Evolutionary conservation across 2,329 filamentous ascomycete species (phyloP), one percentile per base, ranked within the genome.

Genomic region (Colletotrichum sojae): DNA sequence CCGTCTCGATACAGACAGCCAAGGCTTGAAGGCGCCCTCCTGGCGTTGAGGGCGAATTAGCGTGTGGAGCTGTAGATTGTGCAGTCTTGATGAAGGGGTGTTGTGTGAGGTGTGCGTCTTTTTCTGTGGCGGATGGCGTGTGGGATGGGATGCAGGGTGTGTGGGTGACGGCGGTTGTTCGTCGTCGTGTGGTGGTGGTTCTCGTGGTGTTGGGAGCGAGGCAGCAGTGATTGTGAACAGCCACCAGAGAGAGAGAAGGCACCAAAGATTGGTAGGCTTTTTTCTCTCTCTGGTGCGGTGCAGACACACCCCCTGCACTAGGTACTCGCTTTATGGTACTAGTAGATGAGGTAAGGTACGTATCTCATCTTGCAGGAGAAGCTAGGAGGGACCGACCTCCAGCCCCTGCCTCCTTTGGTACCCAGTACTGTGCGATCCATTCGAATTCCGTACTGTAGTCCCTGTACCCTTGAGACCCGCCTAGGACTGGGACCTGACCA

Each of bases 81-180:
- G 46, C 49, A 69, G 20, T 59, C 54, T 46, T 68, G 66, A 69
- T 66, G 61, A 69, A 66, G 61, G 61, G 55, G 62, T 52, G 53
- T 52, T 49, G 55, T 69, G 62, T 63, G 54, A 60, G 62, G 66
- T 69, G 54, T 55, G 49, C 10, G 31, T 36, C 31, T 36, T 36
- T 36, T 36, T 36, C 31, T 36, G 31, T 62, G 31, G 57, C 57
- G 46, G 53, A n/a, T 49, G 58, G 63, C 25, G 57, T 67, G 36
- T 67, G 63, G 45, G 39, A 49, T 65, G 22, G 45, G 39, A 49
- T 65, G 22, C 10, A 36, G 51, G 49, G 58, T 45, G 51, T 51
- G 45, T 25, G 20, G n/a, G 15, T 25, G 39, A 31, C 36, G 27
- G 63, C 43, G 52, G 46, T n/a, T 49, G 20, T 52, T 48, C 43